These are phyloP conservation scores for Perkinsus olseni DNA, from an alignment of 169 alveolate genomes.

Conservation along the genomic window DNA sequence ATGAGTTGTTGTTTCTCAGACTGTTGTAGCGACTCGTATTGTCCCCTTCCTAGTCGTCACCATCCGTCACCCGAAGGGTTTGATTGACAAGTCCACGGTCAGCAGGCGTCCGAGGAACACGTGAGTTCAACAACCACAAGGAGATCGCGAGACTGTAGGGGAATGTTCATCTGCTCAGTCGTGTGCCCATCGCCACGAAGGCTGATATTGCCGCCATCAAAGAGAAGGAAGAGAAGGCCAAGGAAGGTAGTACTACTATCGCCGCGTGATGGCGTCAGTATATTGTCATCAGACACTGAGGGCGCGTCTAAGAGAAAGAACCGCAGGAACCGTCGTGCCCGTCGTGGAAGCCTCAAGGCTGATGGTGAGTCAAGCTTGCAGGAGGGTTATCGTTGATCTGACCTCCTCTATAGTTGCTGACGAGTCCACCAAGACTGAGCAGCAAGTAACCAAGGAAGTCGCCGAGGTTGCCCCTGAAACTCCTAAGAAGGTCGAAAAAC, in stretches of 20 bases:
- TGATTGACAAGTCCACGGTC: neutral
- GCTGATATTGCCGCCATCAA: neutral
- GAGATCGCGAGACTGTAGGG: too few relatives aligned
- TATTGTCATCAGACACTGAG: too few relatives aligned
- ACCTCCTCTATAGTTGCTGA: too few relatives aligned
- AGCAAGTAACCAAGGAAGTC: too few relatives aligned
- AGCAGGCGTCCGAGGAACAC: neutral
- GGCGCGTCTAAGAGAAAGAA: neutral
- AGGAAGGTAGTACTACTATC: neutral
- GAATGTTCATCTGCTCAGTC: neutral
- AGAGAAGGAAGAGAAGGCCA: neutral
- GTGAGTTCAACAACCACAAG: too few relatives aligned
- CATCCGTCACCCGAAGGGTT: neutral
- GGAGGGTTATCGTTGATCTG: too few relatives aligned
- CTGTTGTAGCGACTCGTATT: neutral
- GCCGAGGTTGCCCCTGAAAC: too few relatives aligned
- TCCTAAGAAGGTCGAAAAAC: too few relatives aligned
- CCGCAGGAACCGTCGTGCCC: neutral
- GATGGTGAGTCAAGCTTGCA: neutral
- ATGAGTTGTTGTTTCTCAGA: neutral
- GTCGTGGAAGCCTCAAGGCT: neutral
- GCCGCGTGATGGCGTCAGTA: neutral
- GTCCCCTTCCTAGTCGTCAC: neutral
- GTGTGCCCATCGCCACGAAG: neutral
- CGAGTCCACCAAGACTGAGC: too few relatives aligned